Conservation (phyloP, 495 filamentous ascomycete species). For the Aspergillus indologenus region DNA sequence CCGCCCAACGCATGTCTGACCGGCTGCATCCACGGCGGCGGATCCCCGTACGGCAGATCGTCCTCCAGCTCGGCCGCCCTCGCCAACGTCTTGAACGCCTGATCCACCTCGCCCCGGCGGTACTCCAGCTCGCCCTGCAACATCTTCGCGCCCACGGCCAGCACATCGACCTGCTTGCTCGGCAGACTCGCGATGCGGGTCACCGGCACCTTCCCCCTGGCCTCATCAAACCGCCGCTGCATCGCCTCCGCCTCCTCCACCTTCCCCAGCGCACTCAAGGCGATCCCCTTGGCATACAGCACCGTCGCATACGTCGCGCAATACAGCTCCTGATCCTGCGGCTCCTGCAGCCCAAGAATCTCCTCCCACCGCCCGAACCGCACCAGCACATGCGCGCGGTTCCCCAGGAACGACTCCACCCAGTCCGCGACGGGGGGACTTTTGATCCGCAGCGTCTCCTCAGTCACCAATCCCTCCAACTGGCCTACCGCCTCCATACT, state of each 20-base stretch:
- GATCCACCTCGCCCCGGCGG: constrained; percentile 50
- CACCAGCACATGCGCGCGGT: constrained; percentile 59
- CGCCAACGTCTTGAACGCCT: constrained; percentile 40
- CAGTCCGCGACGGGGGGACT: constrained; percentile 66
- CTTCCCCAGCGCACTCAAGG: constrained; percentile 33
- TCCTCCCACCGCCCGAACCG: constrained; percentile 63
- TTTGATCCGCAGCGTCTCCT: constrained; percentile 52
- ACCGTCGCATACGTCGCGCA: constrained; percentile 53
- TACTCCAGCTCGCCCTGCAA: constrained; percentile 67
- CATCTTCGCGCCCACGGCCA: constrained; percentile 58
- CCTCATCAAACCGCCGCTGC: not conserved
- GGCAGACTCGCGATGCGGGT: not conserved
- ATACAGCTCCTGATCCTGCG: constrained; percentile 46
- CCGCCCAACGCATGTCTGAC: not conserved
- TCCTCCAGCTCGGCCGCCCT: not conserved
- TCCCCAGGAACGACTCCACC: constrained; percentile 57
- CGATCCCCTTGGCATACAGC: constrained; percentile 58
- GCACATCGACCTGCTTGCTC: constrained; percentile 52
- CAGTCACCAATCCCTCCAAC: constrained; percentile 51
- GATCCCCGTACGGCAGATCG: not conserved
- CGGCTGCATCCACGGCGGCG: constrained; percentile 4
- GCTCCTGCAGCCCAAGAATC: constrained; percentile 42
- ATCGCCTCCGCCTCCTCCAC: constrained; percentile 4
- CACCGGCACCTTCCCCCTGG: not conserved
- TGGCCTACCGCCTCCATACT: constrained; percentile 49